Percentiles rank a stretch among this genome's conserved stretches.
These are phyloP conservation scores for Zygosaccharomyces pseudorouxii DNA, from an alignment of 805 yeast genomes.

Conservation along the genomic window DNA sequence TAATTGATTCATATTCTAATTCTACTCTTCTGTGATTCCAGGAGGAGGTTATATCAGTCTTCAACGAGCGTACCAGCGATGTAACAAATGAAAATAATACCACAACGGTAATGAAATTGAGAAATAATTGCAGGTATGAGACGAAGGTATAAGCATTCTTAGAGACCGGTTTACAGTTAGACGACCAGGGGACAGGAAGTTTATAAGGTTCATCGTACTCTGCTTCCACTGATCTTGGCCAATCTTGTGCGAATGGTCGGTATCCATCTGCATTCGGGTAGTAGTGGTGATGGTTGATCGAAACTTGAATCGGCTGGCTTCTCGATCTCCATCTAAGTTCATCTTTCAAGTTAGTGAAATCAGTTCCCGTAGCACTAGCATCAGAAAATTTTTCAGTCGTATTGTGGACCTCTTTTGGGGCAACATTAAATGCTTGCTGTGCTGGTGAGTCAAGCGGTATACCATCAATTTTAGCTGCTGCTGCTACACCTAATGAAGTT, in stretches of 20 bases:
- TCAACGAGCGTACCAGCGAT: constrained; percentile 44
- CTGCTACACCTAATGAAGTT: constrained; percentile 29
- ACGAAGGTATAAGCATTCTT: constrained; percentile 53
- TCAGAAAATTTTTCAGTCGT: not conserved
- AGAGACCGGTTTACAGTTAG: constrained; percentile 46
- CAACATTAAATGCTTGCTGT: not conserved
- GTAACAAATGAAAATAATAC: constrained; percentile 44
- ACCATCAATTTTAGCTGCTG: constrained; percentile 25
- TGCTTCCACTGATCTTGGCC: not conserved
- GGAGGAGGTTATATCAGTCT: constrained; percentile 49
- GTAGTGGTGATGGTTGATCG: constrained; percentile 30
- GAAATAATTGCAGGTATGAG: constrained; percentile 54
- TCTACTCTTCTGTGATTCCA: constrained; percentile 46
- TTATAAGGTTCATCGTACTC: constrained; percentile 28
- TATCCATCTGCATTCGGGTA: constrained; percentile 11
- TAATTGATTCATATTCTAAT: constrained; percentile 46
- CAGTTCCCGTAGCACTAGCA: not conserved
- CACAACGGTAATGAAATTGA: constrained; percentile 46
- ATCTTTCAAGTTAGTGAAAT: constrained; percentile 10
- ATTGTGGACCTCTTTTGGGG: not conserved
- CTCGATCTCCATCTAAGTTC: constrained; percentile 18
- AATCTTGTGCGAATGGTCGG: constrained; percentile 19
- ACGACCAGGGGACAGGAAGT: constrained; percentile 60
- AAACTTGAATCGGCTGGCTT: constrained; percentile 23
- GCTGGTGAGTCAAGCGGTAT: constrained; percentile 6